Conservation (phyloP, 192 early-diverging fungal species). For the Coemansia sp. region DNA sequence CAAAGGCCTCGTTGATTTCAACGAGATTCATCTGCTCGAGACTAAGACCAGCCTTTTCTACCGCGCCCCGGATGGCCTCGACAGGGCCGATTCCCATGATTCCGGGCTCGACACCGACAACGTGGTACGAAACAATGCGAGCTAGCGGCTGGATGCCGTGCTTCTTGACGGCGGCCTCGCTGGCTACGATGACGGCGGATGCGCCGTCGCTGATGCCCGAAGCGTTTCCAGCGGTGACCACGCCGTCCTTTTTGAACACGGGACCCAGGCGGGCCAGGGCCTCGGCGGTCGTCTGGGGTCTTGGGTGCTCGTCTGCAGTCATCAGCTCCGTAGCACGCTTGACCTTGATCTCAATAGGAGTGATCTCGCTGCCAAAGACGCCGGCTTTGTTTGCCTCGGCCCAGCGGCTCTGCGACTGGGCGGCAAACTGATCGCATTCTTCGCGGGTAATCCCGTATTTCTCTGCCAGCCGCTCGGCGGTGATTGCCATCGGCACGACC, state of each 20-base stretch:
- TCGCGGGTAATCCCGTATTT: slow-evolving; percentile 78
- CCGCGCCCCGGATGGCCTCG: slow-evolving; percentile 79
- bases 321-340: slow-evolving; percentile 67
- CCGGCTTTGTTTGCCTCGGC: slow-evolving; percentile 73
- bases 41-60: slow-evolving; percentile 73
- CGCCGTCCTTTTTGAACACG: slow-evolving; percentile 88
- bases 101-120: slow-evolving; percentile 83
- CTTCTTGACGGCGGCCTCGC: slow-evolving; percentile 78
- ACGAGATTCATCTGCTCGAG: slow-evolving; percentile 85
- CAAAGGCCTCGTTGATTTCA: slow-evolving; percentile 99
- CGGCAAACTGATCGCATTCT: slow-evolving; percentile 82
- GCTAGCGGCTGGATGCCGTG: slow-evolving; percentile 80
- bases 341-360: slow-evolving; percentile 77
- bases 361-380: slow-evolving; percentile 77
- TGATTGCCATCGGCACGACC: slow-evolving; percentile 88
- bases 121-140: slow-evolving; percentile 79
- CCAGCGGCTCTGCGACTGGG: slow-evolving; percentile 84
- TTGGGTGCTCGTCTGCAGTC: slow-evolving; percentile 82
- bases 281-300: slow-evolving; percentile 81
- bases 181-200: slow-evolving; percentile 78
- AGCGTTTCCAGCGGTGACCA: slow-evolving; percentile 92
- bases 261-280: slow-evolving; percentile 71
- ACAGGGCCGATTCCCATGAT: slow-evolving; percentile 98
- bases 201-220: slow-evolving; percentile 96
- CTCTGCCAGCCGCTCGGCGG: slow-evolving; percentile 86